Conservation (phyloP, 2,329 filamentous ascomycete species). For the Cladosporium cucumerinum region DNA sequence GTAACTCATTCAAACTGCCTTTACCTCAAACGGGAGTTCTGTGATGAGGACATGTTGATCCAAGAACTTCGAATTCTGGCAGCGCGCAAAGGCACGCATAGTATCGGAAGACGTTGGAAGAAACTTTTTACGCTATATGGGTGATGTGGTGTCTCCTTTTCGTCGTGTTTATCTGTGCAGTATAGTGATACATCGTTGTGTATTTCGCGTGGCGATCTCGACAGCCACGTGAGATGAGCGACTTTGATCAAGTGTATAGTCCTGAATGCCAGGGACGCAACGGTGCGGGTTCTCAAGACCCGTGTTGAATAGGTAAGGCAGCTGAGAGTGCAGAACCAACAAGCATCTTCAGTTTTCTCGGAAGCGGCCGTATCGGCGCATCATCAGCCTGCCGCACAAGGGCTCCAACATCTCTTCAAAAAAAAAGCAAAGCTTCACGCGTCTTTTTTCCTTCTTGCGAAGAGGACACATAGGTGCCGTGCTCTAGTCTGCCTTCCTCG, state of each 20-base stretch:
- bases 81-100: background rate
- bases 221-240: background rate
- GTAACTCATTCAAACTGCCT: background rate
- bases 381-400: background rate
- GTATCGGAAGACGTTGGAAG: background rate
- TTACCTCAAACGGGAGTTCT: background rate
- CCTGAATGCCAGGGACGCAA: background rate
- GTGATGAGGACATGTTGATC: background rate
- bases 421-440: background rate
- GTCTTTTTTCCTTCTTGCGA: background rate
- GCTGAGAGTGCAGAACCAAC: background rate
- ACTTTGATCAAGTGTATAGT: background rate
- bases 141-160: background rate
- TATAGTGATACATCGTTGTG: background rate
- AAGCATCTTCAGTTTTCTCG: background rate
- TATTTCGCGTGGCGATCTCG: background rate
- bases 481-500: conserved; percentile 19
- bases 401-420: background rate
- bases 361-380: background rate
- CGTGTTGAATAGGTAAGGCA: background rate
- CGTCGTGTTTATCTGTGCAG: background rate
- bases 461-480: background rate
- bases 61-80: background rate
- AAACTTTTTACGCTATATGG: background rate
- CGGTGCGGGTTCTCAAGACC: background rate